Conservation (phyloP, 2,329 filamentous ascomycete species). For the Cladobotryum protrusum region DNA sequence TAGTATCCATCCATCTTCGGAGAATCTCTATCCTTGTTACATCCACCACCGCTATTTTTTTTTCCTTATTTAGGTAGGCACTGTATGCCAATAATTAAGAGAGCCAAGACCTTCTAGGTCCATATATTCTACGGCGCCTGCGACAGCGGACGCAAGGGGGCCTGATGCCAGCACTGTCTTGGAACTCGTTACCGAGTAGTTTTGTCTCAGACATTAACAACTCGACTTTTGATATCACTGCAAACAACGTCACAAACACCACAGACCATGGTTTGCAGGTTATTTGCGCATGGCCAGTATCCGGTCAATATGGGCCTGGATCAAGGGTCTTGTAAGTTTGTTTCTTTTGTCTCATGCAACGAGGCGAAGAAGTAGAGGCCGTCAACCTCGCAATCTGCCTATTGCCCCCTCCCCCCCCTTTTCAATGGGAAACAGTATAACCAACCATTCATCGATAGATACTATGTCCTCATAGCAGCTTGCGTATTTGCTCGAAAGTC, state of each 20-base stretch:
- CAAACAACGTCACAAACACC: conserved; percentile 5
- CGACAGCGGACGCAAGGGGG: neutral
- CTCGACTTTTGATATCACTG: neutral
- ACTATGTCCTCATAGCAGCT: conserved; percentile 57
- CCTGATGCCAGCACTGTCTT: conserved; percentile 8
- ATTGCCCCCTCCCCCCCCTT: no score
- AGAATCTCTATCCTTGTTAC: no score
- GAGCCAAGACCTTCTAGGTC: no score
- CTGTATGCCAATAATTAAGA: no score
- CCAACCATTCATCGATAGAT: conserved; percentile 31
- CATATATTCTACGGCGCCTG: neutral
- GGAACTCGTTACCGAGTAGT: neutral
- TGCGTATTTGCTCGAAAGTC: conserved; percentile 57
- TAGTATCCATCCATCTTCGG: no score
- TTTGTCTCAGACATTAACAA: conserved; percentile 3
- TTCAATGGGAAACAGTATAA: neutral
- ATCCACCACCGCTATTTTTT: no score
- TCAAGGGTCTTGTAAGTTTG: conserved; percentile 44
- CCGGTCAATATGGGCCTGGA: conserved; percentile 51
- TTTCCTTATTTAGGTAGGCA: no score
- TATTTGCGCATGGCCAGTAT: conserved; percentile 51
- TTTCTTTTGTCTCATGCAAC: neutral
- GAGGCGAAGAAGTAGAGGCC: no score
- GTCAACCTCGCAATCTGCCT: no score
- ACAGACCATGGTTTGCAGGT: conserved; percentile 30